Conservation (phyloP, 805 yeast genomes). For the Metschnikowia proteae region DNA sequence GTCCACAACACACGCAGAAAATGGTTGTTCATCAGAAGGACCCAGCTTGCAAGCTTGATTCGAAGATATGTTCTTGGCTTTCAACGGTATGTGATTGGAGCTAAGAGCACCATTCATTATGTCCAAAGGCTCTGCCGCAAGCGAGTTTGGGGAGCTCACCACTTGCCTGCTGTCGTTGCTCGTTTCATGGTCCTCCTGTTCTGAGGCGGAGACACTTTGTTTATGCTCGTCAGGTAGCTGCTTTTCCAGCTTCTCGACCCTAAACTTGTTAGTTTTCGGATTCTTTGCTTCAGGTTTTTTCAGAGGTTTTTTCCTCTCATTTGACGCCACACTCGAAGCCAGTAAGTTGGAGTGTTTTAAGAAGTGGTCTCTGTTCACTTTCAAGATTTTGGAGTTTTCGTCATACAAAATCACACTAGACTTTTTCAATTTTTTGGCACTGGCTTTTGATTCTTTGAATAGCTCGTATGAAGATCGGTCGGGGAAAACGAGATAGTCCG, state of each 20-base stretch:
- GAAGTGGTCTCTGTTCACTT: neutral
- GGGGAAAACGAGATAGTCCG: constrained; percentile 28
- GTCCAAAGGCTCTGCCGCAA: neutral
- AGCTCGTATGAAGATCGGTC: constrained; percentile 25
- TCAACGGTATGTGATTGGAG: neutral
- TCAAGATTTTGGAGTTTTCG: constrained; percentile 16
- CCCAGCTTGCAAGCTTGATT: neutral
- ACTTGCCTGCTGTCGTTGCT: neutral
- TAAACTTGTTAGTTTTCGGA: neutral
- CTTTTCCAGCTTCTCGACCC: neutral
- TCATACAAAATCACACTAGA: constrained; percentile 21
- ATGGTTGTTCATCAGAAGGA: neutral
- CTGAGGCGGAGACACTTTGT: neutral
- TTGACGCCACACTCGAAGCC: neutral
- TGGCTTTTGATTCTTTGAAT: constrained; percentile 27
- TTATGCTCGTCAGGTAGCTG: neutral
- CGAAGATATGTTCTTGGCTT: neutral
- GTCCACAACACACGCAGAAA: constrained; percentile 19
- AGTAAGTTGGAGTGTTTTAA: neutral
- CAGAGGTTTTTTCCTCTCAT: neutral
- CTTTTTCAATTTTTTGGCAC: constrained; percentile 22
- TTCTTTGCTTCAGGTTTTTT: neutral
- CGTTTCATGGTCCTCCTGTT: neutral
- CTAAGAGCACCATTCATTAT: neutral
- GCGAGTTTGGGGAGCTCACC: neutral